Evolutionary conservation across 176 grass and related monocot genomes (phyloP), one percentile per base, ranked within the genome.

Genomic region (Typha latifolia): DNA sequence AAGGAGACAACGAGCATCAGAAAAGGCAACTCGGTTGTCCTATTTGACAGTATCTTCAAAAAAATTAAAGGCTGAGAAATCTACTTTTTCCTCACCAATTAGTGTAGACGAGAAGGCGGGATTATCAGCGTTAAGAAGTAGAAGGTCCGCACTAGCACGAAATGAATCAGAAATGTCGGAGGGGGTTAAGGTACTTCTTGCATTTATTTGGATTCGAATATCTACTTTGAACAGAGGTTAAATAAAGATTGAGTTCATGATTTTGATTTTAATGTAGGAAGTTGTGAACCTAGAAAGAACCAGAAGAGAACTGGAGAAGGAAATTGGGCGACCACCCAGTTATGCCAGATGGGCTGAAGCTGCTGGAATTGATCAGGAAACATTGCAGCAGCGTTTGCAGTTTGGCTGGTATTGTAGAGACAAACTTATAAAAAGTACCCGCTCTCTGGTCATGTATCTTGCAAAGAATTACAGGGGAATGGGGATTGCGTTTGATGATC

Each of bases 401-500:
- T 78, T 68, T 69, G 92, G 92, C 6, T 88, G 80, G 55, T 82
- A 63, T 78, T 86, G 85, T 73, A 78, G 82, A 55, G 88, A 91
- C 72, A 66, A 84, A 3, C 32, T 96, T 69, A 56, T 91, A 43
- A 79, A 79, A 47, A 84, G 80, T 52, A 89, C 85, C 14, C 80
- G 77, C 32, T 88, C 85, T 71, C 77, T 91, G n/a, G 82, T 91
- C 22, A 82, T 77, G 66, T 89, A 82, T 55, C 74, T 96, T 74
- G 88, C 89, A 16, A 84, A 61, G 68, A 78, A 90, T 26, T 96
- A 82, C 52, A 84, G 64, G 5, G 88, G 88, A 79, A 69, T 91
- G 57, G 88, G 92, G 8, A 84, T 90, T 31, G 80, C 74, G 9
- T 81, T 83, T 74, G 92, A 96, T 14, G 92, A 96, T 78, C 67